Base-by-base conservation (phyloP, 192 early-diverging fungal species). In the Diversispora epigaea region DNA sequence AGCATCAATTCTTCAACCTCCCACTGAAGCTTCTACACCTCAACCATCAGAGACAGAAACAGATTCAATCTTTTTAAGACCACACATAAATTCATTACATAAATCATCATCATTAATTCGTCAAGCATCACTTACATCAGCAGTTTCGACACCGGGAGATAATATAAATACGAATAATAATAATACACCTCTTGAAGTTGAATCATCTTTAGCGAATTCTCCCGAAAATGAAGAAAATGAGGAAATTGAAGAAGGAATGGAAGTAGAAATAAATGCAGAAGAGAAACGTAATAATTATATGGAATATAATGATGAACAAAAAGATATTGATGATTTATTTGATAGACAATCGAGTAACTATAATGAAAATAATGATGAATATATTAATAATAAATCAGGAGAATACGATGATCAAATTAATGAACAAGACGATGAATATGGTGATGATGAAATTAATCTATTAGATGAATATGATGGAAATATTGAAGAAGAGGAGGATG, bases 11-110 rank as follows among this genome's bases (percentile, higher is more conserved):
- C 43, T 73, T 21, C 57, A 58, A 58, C 71, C 71, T 41, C 57
- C 54, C 15, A 73, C 71, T 22, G 71, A 54, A 61, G 71, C 71
- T 6, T 73, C 71, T 47, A 73, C 71, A 8, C 71, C 71, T 47
- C 60, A 62, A 73, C 71, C 71, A 25, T 73, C 71, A 19, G 71
- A 73, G 32, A 43, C 71, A 6, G 71, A 73, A 56, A 21, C 52
- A 7, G 68, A 71, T 41, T 22, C 54, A 45, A 55, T 6, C 9
- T 49, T 57, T 22, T 58, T 43, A 40, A 50, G 71, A 55, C 71
- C 71, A 21, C 44, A 39, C 7, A 14, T 71, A 47, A 21, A 17
- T n/a, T 50, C 71, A 55, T 32, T 54, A 21, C 25, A 22, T 3
- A 73, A 73, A 32, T 10, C 50, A 43, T 8, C 71, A 60, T 57